phyloP scores from a whole-genome alignment of 371 early-diverging fungal genomes.

The Mucor plumbeus region DNA sequence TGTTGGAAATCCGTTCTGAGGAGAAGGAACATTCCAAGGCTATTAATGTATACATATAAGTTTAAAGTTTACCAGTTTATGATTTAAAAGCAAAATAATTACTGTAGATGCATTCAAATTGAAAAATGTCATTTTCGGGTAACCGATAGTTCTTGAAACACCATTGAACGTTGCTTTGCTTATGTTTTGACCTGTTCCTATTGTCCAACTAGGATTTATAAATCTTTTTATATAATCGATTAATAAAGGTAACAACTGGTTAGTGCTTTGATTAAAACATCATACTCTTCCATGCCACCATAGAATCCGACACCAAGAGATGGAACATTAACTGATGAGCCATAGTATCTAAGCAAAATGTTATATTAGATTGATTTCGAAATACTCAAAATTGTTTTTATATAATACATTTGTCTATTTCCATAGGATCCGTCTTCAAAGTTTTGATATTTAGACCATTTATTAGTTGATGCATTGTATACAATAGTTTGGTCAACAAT shows the following conservation, averaged over 20 bases:
- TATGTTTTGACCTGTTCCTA: neutral
- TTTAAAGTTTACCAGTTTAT: neutral
- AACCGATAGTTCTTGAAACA: neutral
- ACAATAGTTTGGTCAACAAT: slow-evolving; percentile 5
- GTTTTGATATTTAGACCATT: slow-evolving; percentile 2
- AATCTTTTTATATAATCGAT: neutral
- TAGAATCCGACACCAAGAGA: neutral
- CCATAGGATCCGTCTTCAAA: neutral
- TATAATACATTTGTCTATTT: slow-evolving; percentile 7
- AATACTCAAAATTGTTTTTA: neutral
- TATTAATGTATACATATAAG: neutral
- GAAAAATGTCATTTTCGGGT: neutral
- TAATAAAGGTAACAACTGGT: too few species aligned
- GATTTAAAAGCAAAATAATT: neutral
- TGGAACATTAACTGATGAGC: neutral
- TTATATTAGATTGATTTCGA: neutral
- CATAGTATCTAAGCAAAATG: neutral
- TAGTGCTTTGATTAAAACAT: neutral
- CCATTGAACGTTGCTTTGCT: neutral
- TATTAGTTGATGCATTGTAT: neutral
- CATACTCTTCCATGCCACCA: neutral
- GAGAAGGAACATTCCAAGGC: neutral
- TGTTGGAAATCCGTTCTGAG: neutral
- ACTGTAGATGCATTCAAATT: neutral
- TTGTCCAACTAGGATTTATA: neutral